These are phyloP conservation scores for Yamadazyma songkhlaensis DNA, from an alignment of 1,139 yeast genomes.

Conservation along the genomic window DNA sequence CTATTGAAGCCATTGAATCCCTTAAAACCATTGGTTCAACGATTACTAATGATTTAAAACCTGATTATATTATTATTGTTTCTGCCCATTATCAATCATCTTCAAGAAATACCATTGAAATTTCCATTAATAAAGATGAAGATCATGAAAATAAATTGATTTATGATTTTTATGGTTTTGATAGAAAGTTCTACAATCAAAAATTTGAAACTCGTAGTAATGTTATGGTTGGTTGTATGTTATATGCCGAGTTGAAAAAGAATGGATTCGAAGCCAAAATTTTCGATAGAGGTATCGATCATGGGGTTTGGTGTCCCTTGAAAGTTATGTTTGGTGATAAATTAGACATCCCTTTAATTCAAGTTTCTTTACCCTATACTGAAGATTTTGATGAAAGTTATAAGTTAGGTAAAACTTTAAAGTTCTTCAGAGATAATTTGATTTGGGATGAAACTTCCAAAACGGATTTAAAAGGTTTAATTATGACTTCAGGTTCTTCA, in stretches of 20 bases:
- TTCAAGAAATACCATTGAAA: constrained; percentile 41
- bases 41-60: constrained; percentile 45
- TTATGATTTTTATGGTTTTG: constrained; percentile 76
- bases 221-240: constrained; percentile 37
- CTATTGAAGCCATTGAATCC: constrained; percentile 58
- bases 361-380: constrained; percentile 58
- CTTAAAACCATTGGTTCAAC: constrained; percentile 48
- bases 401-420: constrained; percentile 54
- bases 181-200: constrained; percentile 58
- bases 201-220: constrained; percentile 53
- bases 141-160: constrained; percentile 36
- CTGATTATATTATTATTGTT: constrained; percentile 62
- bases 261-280: constrained; percentile 45
- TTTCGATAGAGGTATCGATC: constrained; percentile 65
- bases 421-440: constrained; percentile 46
- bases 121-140: constrained; percentile 32
- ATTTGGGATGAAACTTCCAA: constrained; percentile 29
- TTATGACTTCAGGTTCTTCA: constrained; percentile 73
- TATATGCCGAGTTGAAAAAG: constrained; percentile 38
- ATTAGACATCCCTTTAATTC: constrained; percentile 53
- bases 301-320: constrained; percentile 81
- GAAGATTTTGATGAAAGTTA: constrained; percentile 47
- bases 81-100: constrained; percentile 78
- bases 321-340: constrained; percentile 65
- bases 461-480: constrained; percentile 38